Evolutionary conservation across 345 rosid species (phyloP), one percentile per base, ranked within the genome.

Genomic region (Moricandia moricandioides): DNA sequence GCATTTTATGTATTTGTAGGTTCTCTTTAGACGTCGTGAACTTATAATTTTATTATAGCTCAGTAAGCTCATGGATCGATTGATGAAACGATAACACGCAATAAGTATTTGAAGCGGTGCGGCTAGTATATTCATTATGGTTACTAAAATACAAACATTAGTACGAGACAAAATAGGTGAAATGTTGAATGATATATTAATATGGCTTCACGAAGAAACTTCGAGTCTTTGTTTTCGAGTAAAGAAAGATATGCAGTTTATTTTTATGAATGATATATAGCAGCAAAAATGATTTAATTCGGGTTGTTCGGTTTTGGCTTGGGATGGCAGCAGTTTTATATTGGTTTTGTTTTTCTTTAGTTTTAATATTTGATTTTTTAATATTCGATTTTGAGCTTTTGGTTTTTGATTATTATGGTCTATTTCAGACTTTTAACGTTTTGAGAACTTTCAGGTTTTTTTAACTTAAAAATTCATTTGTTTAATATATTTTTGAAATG

Each of bases 41-140:
- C 61, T 10, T 13, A 10, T 34, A 30, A 26, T 72, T 33, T 4
- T 43, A 13, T 40, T 47, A 26, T 71, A 49, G 49, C 16, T 69
- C 10, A 24, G 64, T n/a, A 26, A 43, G 17, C 30, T 70, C 40
- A 6, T 40, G 2, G 51, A 69, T 43, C 49, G 47, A 18, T 60
- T 16, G 49, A 30, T 31, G 31, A 62, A 18, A 45, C 37, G 27
- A 33, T 61, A 45, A 6, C 56, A 24, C 26, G 26, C 37, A 49
- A n/a, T 63, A 37, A 65, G 49, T 66, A n/a, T 66, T 49, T 68
- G 69, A 69, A 62, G 74, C 79, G 74, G 74, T 75, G 79, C 16
- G 33, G 52, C 52, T 47, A 68, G 29, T 51, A 24, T 61, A 16
- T 31, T 51, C 55, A 40, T 55, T 57, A 66, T 57, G 18, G 57